Evolutionary conservation across 371 early-diverging fungal genomes (phyloP).

Genomic region (Mucor lusitanicus): DNA sequence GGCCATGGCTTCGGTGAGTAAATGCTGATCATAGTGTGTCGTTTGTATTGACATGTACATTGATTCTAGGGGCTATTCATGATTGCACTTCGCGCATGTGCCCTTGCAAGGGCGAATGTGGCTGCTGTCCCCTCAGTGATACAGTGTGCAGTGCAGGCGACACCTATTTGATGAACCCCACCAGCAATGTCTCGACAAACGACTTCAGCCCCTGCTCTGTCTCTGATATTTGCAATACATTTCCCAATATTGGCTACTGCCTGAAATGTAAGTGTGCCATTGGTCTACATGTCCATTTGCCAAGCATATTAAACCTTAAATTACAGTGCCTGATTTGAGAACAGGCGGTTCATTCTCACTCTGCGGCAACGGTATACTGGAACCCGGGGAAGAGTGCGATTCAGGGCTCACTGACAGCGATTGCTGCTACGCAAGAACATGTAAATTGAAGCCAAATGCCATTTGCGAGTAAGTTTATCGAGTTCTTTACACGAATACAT

Average conservation of each 20-base stretch:
- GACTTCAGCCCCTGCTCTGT: slow-evolving; percentile 85
- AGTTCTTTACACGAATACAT: background rate
- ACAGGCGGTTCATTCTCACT: slow-evolving; percentile 53
- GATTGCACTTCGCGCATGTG: slow-evolving; percentile 70
- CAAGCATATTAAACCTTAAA: background rate
- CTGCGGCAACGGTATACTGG: slow-evolving; percentile 95
- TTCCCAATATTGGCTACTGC: slow-evolving; percentile 62
- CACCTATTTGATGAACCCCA: slow-evolving; percentile 85
- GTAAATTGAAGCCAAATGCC: slow-evolving; percentile 79
- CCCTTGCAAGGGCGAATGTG: slow-evolving; percentile 56
- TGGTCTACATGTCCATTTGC: background rate
- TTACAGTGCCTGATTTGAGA: slow-evolving; percentile 35
- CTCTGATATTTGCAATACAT: slow-evolving; percentile 67
- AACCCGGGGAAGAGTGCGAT: slow-evolving; percentile 93
- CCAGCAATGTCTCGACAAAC: slow-evolving; percentile 73
- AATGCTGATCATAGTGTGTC: background rate
- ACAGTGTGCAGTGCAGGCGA: slow-evolving; percentile 80
- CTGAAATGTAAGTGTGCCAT: slow-evolving; percentile 47
- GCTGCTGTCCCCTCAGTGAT: slow-evolving; percentile 78
- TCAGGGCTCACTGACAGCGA: slow-evolving; percentile 78
- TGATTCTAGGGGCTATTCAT: slow-evolving; percentile 51
- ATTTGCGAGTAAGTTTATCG: slow-evolving; percentile 62
- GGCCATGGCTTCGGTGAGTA: slow-evolving; percentile 82
- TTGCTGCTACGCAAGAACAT: slow-evolving; percentile 83
- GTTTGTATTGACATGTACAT: slow-evolving; percentile 4